Evolutionary conservation across 169 alveolate genomes (phyloP), one percentile per base, ranked within the genome.

Genomic region (Plasmodium relictum): DNA sequence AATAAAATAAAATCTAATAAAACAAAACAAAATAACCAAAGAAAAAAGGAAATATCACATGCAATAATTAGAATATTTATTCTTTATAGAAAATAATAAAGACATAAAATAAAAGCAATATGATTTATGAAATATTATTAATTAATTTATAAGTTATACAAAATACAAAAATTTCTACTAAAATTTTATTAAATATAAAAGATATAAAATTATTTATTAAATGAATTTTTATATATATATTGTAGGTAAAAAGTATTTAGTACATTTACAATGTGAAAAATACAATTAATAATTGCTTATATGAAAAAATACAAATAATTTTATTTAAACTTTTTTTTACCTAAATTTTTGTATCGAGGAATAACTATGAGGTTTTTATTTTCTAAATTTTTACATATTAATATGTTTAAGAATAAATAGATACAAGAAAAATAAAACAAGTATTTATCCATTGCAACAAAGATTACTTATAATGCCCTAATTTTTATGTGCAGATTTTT

Each of bases 371-470:
- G 7, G 16, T 4, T 68, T 31, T 68, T 66, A 48, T 83, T 83
- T 45, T 68, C 85, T 68, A 83, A 7, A 66, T 69, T 65, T 52
- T 68, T 83, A 66, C 91, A 83, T 68, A 31, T 68, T 83, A 83
- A 12, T 54, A 66, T 26, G 48, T 68, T 39, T 37, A 83, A 54
- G 9, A 37, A 39, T 68, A 83, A 41, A 39, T 48, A 83, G 37
- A 83, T n/a, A n/a, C 41, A 39, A 22, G 73, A 37, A 68, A 83
- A 52, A 72, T 48, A 83, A 50, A 83, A 52, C 80, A 69, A 83
- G 20, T 68, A 69, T n/a, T 66, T 83, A 59, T 83, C 68, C 91
- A 83, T 83, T 83, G 83, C 66, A 83, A 62, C 37, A 52, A 44
- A 54, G 63, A 76, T 22, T 9, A 45, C 31, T 65, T 78, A 54